A percentile compares a stretch with the other conserved stretches of the same genome.
Evolutionary conservation across 495 filamentous ascomycete genomes (phyloP).

Genomic region (Penicillium cosmopolitanum): DNA sequence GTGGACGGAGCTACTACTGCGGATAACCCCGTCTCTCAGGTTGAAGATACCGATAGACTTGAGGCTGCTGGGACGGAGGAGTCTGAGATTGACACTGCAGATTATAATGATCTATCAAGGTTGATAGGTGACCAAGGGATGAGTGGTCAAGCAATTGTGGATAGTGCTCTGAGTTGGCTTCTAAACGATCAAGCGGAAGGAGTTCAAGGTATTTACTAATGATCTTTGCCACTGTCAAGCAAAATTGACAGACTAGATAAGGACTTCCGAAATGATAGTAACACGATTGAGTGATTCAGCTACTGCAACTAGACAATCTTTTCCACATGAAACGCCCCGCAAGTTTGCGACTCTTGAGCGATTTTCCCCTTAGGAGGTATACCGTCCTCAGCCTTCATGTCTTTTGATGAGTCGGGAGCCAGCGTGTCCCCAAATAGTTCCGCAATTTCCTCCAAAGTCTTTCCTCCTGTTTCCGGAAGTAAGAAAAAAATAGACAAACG

Average conservation of each 20-base stretch:
- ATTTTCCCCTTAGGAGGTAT: neutral
- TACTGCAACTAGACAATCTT: neutral
- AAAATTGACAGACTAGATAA: no score
- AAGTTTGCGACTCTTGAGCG: neutral
- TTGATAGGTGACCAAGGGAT: neutral
- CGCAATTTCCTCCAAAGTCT: slow-evolving; percentile 32
- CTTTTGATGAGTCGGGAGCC: neutral
- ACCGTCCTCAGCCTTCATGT: neutral
- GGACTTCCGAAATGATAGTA: no score
- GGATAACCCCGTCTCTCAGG: neutral
- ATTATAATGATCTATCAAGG: slow-evolving; percentile 9
- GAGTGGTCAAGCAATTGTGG: slow-evolving; percentile 1
- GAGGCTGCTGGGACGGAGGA: neutral
- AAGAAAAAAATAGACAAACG: slow-evolving; percentile 44
- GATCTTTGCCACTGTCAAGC: no score
- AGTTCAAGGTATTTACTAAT: neutral
- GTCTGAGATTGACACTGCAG: neutral
- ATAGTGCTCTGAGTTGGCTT: slow-evolving; percentile 3
- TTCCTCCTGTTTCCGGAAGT: slow-evolving; percentile 50
- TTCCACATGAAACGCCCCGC: neutral
- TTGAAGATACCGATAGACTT: neutral
- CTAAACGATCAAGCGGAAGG: neutral
- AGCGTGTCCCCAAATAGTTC: slow-evolving; percentile 45
- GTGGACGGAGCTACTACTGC: neutral
- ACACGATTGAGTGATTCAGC: neutral